Conservation (phyloP, 768 basidiomycete species). For the Solioccasus polychromus region DNA sequence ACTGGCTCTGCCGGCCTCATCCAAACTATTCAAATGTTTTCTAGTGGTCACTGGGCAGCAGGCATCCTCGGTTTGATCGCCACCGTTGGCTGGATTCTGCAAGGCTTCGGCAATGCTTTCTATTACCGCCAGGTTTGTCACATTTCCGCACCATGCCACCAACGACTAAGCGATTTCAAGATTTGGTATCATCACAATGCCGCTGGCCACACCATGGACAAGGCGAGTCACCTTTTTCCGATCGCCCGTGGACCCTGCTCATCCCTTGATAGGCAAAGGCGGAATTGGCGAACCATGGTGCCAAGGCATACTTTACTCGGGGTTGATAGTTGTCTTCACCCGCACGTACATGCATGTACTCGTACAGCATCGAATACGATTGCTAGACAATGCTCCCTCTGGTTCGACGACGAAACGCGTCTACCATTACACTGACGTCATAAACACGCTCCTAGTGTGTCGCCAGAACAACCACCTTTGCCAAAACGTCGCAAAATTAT, state of each 20-base stretch:
- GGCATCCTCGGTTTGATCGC: constrained; percentile 80
- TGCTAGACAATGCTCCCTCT: neutral
- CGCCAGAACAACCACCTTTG: neutral
- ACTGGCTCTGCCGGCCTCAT: constrained; percentile 96
- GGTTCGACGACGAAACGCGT: neutral
- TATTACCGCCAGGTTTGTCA: constrained; percentile 72
- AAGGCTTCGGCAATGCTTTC: constrained; percentile 77
- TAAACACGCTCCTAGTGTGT: constrained; percentile 3
- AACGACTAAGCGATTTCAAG: constrained; percentile 34
- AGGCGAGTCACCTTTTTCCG: constrained; percentile 46
- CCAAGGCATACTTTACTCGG: constrained; percentile 84
- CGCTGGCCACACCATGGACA: constrained; percentile 85
- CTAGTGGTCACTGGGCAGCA: constrained; percentile 66
- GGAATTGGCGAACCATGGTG: constrained; percentile 80
- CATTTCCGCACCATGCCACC: constrained; percentile 9
- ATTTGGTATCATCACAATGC: constrained; percentile 77
- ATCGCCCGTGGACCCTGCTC: neutral
- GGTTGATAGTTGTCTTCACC: constrained; percentile 44
- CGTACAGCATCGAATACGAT: constrained; percentile 9
- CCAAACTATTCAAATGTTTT: constrained; percentile 83
- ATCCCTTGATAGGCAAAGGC: constrained; percentile 61
- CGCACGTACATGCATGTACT: constrained; percentile 17
- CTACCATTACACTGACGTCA: constrained; percentile 9
- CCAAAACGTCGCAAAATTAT: constrained; percentile 1
- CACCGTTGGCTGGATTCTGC: constrained; percentile 83